These are phyloP conservation scores for Gelatoporia subvermispora DNA, from an alignment of 768 basidiomycete genomes.

Conservation along the genomic window DNA sequence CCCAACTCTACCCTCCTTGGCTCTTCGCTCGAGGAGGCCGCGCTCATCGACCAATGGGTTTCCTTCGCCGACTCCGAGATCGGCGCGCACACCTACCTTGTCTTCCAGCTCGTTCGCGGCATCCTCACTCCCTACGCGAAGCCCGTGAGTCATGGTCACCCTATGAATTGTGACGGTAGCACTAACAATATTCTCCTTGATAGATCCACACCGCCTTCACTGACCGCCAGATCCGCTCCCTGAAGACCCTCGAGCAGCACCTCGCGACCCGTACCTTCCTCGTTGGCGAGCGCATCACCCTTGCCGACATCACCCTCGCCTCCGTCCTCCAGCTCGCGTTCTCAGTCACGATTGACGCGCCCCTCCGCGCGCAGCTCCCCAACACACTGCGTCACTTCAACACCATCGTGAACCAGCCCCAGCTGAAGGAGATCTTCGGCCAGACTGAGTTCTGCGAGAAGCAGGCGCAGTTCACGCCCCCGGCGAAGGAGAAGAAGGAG, in stretches of 20 bases:
- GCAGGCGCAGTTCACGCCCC: constrained; percentile 63
- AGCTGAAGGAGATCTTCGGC: constrained; percentile 63
- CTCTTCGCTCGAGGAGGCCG: constrained; percentile 54
- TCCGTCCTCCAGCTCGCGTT: constrained; percentile 51
- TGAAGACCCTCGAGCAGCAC: constrained; percentile 68
- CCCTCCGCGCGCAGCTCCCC: constrained; percentile 59
- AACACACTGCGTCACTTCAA: constrained; percentile 82
- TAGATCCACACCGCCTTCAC: constrained; percentile 55
- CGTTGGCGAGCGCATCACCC: constrained; percentile 89
- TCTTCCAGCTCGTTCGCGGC: constrained; percentile 41
- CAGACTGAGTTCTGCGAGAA: constrained; percentile 62
- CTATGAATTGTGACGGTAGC: not conserved
- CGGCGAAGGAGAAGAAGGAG: constrained; percentile 68
- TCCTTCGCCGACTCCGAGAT: constrained; percentile 72
- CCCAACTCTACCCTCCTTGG: constrained; percentile 81
- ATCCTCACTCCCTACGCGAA: constrained; percentile 71
- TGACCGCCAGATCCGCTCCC: constrained; percentile 51
- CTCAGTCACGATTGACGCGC: constrained; percentile 57
- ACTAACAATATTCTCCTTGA: constrained; percentile 2
- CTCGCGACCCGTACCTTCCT: constrained; percentile 82
- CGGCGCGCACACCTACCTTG: constrained; percentile 29
- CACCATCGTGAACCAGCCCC: constrained; percentile 83
- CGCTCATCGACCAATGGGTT: constrained; percentile 82
- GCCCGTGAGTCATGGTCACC: constrained; percentile 45
- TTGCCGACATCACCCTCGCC: constrained; percentile 81